These are phyloP conservation scores for Psilocybe cubensis DNA, from an alignment of 768 basidiomycete species.

Conservation along the genomic window DNA sequence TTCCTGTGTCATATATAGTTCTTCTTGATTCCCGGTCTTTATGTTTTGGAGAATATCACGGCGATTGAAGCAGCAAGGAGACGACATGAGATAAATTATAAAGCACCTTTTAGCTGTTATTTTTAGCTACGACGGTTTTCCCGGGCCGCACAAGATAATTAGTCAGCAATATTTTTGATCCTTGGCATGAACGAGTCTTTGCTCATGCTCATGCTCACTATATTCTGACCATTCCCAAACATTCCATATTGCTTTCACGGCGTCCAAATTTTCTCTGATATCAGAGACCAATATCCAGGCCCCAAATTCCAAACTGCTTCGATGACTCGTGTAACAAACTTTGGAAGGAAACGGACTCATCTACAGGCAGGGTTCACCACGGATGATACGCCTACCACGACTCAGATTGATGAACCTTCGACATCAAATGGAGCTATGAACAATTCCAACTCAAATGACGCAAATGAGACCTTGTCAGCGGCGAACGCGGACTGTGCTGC, in stretches of 20 bases:
- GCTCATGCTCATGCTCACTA: too few species aligned
- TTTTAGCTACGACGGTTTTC: neutral
- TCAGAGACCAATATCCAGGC: neutral
- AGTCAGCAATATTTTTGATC: neutral
- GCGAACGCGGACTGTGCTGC: slow-evolving; percentile 16
- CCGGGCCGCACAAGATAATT: neutral
- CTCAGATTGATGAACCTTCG: slow-evolving; percentile 15
- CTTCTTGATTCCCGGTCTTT: too few species aligned
- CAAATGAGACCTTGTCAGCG: too few species aligned
- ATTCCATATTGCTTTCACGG: neutral
- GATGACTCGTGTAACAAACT: slow-evolving; percentile 79
- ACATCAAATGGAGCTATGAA: slow-evolving; percentile 8
- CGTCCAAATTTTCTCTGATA: neutral
- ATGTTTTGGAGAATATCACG: too few species aligned
- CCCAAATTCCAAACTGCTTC: neutral
- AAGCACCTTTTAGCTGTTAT: neutral
- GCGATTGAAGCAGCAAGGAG: too few species aligned
- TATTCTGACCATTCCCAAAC: too few species aligned
- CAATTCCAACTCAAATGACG: neutral
- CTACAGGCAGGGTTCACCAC: slow-evolving; percentile 61
- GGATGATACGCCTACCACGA: slow-evolving; percentile 3
- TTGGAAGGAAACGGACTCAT: slow-evolving; percentile 76
- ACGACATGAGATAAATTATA: too few species aligned
- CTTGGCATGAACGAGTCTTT: neutral
- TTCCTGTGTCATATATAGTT: too few species aligned